Conservation (phyloP, 2,329 filamentous ascomycete genomes). For the Alternaria brassicae region DNA sequence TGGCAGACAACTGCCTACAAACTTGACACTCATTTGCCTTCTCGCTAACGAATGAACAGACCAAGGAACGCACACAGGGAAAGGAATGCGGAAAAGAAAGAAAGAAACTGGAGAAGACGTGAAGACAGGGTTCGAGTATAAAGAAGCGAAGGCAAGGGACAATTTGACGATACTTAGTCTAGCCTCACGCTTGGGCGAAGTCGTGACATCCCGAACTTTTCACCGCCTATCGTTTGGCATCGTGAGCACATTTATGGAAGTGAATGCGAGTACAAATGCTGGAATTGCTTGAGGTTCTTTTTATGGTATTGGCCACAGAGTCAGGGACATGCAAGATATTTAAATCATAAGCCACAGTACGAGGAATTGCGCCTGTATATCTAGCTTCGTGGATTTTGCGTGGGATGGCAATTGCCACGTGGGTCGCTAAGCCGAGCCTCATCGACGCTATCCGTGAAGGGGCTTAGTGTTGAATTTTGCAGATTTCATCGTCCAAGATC, state of each 20-base stretch:
- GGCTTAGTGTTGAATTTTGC: background rate
- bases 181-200: conserved; percentile 39
- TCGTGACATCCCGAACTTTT: conserved; percentile 36
- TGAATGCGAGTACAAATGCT: background rate
- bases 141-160: conserved; percentile 8
- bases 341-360: background rate
- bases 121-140: conserved; percentile 17
- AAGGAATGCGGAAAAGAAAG: conserved; percentile 15
- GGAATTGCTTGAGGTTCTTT: background rate
- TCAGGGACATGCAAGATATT: background rate
- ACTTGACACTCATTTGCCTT: conserved; percentile 36
- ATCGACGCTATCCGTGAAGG: conserved; percentile 4
- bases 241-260: conserved; percentile 23
- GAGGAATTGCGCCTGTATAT: background rate
- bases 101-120: conserved; percentile 25
- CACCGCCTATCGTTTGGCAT: conserved; percentile 41
- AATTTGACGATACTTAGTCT: conserved; percentile 30
- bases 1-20: conserved; percentile 36
- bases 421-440: conserved; percentile 17
- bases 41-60: conserved; percentile 8
- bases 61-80: conserved; percentile 5
- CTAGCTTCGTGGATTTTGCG: conserved; percentile 1
- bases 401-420: conserved; percentile 20
- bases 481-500: conserved; percentile 1
- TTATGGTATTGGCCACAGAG: background rate